Evolutionary conservation across 257 asterid genomes (phyloP).

Genomic region (Ajuga chamaepitys): DNA sequence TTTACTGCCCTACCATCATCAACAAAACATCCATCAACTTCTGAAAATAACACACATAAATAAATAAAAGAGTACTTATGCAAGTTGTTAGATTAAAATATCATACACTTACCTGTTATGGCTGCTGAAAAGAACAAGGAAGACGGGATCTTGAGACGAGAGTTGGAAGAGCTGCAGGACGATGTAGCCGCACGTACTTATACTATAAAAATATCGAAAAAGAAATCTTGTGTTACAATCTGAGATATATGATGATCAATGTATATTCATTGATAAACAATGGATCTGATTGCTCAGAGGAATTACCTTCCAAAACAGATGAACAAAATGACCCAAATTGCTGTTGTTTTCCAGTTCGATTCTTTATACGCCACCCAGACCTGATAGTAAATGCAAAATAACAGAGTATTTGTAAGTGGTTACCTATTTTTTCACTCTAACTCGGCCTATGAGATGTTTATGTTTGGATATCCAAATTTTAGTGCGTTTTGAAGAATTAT

Average conservation of each 20-base stretch:
- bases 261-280: too few relatives aligned
- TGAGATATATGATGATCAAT: background rate
- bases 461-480: background rate
- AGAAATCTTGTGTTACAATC: background rate
- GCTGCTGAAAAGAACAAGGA: conserved; percentile 52
- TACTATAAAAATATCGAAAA: conserved; percentile 40
- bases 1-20: conserved; percentile 58
- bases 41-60: background rate
- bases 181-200: conserved; percentile 51
- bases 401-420: background rate
- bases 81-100: too few relatives aligned
- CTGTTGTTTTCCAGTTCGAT: conserved; percentile 41
- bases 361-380: conserved; percentile 91
- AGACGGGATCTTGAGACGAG: conserved; percentile 50
- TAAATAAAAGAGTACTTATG: too few relatives aligned
- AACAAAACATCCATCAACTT: conserved; percentile 14
- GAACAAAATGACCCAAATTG: conserved; percentile 56
- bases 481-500: background rate
- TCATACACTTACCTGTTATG: conserved; percentile 47
- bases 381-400: conserved; percentile 23
- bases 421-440: background rate
- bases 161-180: conserved; percentile 55
- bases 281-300: too few relatives aligned
- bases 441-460: background rate
- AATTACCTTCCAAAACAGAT: conserved; percentile 73